These are phyloP conservation scores for Fusarium sp. DNA, from an alignment of 2,329 filamentous ascomycete species.

Conservation along the genomic window DNA sequence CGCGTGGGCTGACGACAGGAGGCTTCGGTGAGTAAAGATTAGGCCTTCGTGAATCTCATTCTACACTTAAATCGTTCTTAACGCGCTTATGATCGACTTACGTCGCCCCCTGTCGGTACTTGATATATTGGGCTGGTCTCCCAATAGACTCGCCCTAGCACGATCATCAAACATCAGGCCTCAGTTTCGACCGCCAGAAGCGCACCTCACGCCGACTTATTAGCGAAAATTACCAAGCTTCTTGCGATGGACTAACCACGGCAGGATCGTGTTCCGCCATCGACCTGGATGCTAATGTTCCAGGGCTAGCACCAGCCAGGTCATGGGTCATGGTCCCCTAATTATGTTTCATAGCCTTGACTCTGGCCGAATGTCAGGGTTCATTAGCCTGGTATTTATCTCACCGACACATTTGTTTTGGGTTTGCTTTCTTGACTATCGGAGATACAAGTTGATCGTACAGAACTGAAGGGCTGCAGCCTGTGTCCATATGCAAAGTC, in stretches of 20 bases:
- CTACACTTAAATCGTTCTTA: background rate
- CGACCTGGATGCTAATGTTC: background rate
- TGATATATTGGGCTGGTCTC: background rate
- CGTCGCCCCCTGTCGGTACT: background rate
- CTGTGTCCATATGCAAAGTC: background rate
- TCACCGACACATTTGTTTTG: conserved; percentile 6
- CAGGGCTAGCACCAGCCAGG: background rate
- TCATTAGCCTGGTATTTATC: background rate
- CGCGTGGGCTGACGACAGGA: conserved; percentile 9
- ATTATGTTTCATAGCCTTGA: conserved; percentile 13
- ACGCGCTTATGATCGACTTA: background rate
- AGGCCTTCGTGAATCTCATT: background rate
- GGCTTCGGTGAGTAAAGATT: background rate
- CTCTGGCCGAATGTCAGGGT: background rate
- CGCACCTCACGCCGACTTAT: background rate
- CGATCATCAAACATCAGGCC: background rate
- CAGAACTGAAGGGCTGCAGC: background rate
- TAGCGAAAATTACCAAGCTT: background rate
- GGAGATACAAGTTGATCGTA: background rate
- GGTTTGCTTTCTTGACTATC: background rate
- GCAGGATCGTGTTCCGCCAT: background rate
- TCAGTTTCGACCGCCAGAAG: background rate
- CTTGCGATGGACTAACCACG: background rate
- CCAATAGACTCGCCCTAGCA: background rate
- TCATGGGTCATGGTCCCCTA: background rate